Evolutionary conservation across 352 stramenopile species (phyloP).

Genomic region (Pythium volutum): DNA sequence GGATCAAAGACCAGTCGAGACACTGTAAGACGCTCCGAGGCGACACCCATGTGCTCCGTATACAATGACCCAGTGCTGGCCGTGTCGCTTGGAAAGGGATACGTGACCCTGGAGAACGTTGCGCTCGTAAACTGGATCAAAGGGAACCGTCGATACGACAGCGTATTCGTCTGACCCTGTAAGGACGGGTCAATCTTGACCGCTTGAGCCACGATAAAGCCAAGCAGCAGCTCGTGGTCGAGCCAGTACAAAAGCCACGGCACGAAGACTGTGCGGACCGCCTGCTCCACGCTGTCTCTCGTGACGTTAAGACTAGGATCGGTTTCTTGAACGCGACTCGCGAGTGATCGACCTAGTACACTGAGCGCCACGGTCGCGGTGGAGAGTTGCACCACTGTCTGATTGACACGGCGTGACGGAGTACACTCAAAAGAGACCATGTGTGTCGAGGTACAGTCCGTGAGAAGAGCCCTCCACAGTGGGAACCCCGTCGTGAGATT

Average conservation of each 20-base stretch:
- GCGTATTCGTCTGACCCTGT: neutral
- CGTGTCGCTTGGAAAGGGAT: conserved; percentile 14
- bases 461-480: conserved; percentile 38
- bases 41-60: conserved; percentile 29
- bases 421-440: conserved; percentile 6
- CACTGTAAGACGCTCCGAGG: conserved; percentile 38
- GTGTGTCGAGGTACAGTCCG: conserved; percentile 28
- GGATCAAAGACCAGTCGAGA: conserved; percentile 31
- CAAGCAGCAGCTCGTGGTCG: conserved; percentile 33
- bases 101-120: conserved; percentile 31
- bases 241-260: conserved; percentile 46
- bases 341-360: neutral
- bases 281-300: conserved; percentile 8
- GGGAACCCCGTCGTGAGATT: conserved; percentile 37
- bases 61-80: conserved; percentile 9
- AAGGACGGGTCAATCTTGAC: conserved; percentile 11
- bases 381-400: neutral
- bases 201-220: conserved; percentile 34
- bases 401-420: neutral
- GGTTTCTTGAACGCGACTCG: neutral
- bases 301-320: neutral
- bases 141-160: conserved; percentile 15
- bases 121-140: conserved; percentile 51
- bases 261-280: conserved; percentile 28
- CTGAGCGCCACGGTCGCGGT: neutral